phyloP scores from a whole-genome alignment of 2,329 filamentous ascomycete species.

The Colletotrichum liriopes region DNA sequence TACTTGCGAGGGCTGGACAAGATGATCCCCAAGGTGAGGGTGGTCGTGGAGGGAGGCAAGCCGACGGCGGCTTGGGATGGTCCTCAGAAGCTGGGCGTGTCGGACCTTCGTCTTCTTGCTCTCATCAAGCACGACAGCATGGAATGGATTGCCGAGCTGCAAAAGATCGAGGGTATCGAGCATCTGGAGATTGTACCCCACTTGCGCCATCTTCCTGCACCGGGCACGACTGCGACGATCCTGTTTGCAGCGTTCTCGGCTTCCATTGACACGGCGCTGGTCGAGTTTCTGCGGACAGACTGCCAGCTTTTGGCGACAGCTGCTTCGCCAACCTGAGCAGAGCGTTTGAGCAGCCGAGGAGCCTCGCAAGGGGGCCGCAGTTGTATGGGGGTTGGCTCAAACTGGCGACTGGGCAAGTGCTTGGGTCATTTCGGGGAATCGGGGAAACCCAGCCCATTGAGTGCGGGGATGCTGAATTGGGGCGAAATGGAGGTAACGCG shows the following conservation, averaged over 20 bases:
- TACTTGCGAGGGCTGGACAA: conserved; percentile 56
- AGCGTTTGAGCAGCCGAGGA: background rate
- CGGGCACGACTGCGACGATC: conserved; percentile 68
- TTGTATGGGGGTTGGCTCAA: background rate
- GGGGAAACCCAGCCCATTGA: conserved; percentile 14
- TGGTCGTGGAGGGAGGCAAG: conserved; percentile 72
- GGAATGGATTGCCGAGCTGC: conserved; percentile 72
- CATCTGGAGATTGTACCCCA: conserved; percentile 68
- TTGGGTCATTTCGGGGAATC: conserved; percentile 28
- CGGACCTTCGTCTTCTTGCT: conserved; percentile 63
- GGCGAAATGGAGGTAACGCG: conserved; percentile 16
- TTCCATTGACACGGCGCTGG: conserved; percentile 71
- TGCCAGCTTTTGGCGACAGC: conserved; percentile 34
- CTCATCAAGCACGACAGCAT: conserved; percentile 64
- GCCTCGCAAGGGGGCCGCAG: too few relatives aligned
- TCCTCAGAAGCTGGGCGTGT: conserved; percentile 60
- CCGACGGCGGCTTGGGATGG: conserved; percentile 66
- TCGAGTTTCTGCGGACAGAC: conserved; percentile 63
- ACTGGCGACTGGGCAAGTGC: background rate
- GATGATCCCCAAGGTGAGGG: conserved; percentile 60
- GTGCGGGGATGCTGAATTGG: conserved; percentile 24
- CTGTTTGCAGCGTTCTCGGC: conserved; percentile 73
- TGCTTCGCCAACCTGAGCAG: background rate
- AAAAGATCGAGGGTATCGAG: conserved; percentile 63
- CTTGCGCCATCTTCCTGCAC: conserved; percentile 68